Conservation (phyloP, 306 rosid genomes). For the Hylodesmum podocarpum region DNA sequence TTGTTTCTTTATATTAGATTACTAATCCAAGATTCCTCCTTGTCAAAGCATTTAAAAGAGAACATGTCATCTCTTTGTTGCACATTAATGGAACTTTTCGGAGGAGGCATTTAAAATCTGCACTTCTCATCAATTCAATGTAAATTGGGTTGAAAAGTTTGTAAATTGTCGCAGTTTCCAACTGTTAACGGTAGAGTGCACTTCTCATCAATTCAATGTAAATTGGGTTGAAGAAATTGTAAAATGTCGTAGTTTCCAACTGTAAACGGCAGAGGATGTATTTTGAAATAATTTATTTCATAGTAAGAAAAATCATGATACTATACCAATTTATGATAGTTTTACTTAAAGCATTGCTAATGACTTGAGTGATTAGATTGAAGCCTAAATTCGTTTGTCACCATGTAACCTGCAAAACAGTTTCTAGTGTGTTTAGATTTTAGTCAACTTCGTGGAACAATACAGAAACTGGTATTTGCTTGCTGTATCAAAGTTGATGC, state of each 20-base stretch:
- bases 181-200: slow-evolving; percentile 34
- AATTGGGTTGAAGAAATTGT: slow-evolving; percentile 26
- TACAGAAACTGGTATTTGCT: too few species aligned
- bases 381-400: not conserved
- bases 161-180: slow-evolving; percentile 38
- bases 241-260: slow-evolving; percentile 38
- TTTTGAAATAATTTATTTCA: slow-evolving; percentile 22
- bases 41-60: slow-evolving; percentile 30
- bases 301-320: slow-evolving; percentile 26
- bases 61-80: not conserved
- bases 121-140: slow-evolving; percentile 23
- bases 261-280: slow-evolving; percentile 33
- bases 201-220: slow-evolving; percentile 25
- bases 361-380: too few species aligned
- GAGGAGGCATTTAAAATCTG: slow-evolving; percentile 28
- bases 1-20: slow-evolving; percentile 10
- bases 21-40: slow-evolving; percentile 14
- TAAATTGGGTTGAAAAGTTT: slow-evolving; percentile 22
- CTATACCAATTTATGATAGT: not conserved
- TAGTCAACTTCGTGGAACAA: too few species aligned
- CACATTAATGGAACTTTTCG: slow-evolving; percentile 23
- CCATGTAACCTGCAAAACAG: not conserved
- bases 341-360: not conserved
- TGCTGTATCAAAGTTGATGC: too few species aligned
- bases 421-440: not conserved